Evolutionary conservation across 148 eudicot species (phyloP), one percentile per base, ranked within the genome.

Genomic region (Fallopia convolvulus): DNA sequence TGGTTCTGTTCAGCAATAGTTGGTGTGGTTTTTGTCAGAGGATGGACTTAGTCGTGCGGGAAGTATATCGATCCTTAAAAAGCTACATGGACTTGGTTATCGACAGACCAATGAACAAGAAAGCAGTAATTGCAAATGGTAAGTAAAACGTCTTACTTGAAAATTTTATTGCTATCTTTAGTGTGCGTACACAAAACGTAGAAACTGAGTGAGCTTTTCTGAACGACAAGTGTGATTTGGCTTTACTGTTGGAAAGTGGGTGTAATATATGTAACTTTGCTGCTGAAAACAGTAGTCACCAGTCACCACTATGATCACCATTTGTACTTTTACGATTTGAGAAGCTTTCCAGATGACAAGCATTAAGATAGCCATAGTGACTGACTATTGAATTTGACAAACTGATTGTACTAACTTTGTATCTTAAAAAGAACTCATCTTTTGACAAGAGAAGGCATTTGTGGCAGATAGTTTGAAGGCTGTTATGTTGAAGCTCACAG

Each of bases 21-120:
- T 94, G 95, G 95, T 94, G 98, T 84, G 98, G 95, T 61, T 90
- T 92, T 82, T 94, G 98, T 84, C 97, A 89, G 79, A 89, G 97
- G 83, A 92, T 87, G 92, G 95, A 94, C 79, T 81, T 94, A 55
- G 85, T 90, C 78, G 86, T 92, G 76, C 91, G 93, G 79, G 98
- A 94, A 90, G 97, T 88, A 74, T 87, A 89, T 82, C 84, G 87
- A 42, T 86, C 90, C 61, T 71, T 90, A 53, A 88, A 92, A 80
- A 86, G 85, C 77, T 90, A 92, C 75, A 68, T 72, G 41, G 78
- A 78, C 77, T 82, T 80, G 83, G 79, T 81, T 74, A 83, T 78
- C 15, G 79, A 74, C 80, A 81, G 81, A 77, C 56, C 83, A 56
- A 74, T 77, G 78, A 81, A 72, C 70, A 78, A 83, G 63, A 86